A percentile compares a stretch with the other conserved stretches of the same genome.
Evolutionary conservation across 2,329 filamentous ascomycete genomes (phyloP).

Genomic region (Colletotrichum cordylinicola): DNA sequence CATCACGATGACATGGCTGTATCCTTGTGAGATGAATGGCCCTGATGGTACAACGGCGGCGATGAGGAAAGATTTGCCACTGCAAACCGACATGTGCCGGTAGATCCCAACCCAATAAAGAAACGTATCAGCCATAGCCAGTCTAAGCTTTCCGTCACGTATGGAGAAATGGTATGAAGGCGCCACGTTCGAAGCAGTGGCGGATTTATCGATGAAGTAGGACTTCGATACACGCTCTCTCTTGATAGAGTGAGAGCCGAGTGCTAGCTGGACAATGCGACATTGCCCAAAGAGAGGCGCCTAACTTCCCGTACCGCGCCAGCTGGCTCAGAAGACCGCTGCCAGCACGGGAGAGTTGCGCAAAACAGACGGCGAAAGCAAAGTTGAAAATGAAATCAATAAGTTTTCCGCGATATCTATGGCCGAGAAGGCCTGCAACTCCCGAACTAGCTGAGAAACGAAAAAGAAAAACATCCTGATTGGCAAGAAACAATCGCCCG

Average conservation of each 20-base stretch:
- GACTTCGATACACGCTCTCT: neutral
- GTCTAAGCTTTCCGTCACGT: neutral
- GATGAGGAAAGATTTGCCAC: neutral
- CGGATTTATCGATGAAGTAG: neutral
- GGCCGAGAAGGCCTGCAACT: neutral
- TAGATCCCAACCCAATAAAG: neutral
- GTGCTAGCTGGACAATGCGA: neutral
- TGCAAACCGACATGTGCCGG: neutral
- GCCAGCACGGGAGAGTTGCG: neutral
- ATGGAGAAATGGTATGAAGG: neutral
- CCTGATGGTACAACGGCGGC: neutral
- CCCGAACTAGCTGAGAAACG: neutral
- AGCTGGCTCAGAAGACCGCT: neutral
- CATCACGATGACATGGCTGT: neutral
- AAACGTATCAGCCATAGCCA: neutral
- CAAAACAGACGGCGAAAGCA: neutral
- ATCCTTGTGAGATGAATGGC: neutral
- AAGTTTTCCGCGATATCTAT: neutral
- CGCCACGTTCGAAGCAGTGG: neutral
- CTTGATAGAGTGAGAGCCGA: neutral
- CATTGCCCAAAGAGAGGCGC: neutral
- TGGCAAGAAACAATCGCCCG: neutral
- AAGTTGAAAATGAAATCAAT: neutral
- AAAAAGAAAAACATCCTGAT: neutral
- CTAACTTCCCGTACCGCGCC: neutral